Evolutionary conservation across 352 stramenopile species (phyloP).

Genomic region (Phytophthora palmivora): DNA sequence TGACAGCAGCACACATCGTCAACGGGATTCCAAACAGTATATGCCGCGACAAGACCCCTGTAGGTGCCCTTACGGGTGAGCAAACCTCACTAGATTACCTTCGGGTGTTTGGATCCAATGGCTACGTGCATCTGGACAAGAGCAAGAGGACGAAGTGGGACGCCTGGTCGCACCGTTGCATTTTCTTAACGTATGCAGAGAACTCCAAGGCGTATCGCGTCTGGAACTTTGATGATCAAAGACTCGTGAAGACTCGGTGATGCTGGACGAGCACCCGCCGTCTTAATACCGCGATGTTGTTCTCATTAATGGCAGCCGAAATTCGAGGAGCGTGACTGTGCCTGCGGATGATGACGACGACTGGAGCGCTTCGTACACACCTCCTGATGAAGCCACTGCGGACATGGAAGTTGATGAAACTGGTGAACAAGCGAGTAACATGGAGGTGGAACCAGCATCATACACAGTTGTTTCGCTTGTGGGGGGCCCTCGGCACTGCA

Average conservation of each 20-base stretch:
- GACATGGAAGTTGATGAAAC: too few species aligned
- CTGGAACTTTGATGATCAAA: constrained; percentile 6
- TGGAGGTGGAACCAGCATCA: too few species aligned
- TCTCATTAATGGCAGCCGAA: too few species aligned
- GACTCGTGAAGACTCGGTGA: constrained; percentile 2
- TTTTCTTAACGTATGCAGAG: constrained; percentile 12
- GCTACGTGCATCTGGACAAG: constrained; percentile 26
- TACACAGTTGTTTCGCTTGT: too few species aligned
- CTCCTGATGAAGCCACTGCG: too few species aligned
- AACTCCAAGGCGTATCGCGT: constrained; percentile 17
- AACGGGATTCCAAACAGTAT: constrained; percentile 16
- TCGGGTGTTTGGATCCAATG: constrained; percentile 21
- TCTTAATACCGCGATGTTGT: too few species aligned
- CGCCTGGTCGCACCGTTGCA: constrained; percentile 11
- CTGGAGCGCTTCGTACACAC: too few species aligned
- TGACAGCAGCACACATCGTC: constrained; percentile 13
- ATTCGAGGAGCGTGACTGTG: too few species aligned
- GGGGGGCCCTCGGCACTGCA: too few species aligned
- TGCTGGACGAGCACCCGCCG: not conserved
- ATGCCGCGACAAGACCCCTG: not conserved
- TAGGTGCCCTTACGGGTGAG: constrained; percentile 6
- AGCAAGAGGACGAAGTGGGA: constrained; percentile 15
- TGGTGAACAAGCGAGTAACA: too few species aligned
- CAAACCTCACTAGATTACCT: constrained; percentile 18
- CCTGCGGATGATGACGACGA: too few species aligned